Evolutionary conservation across 2,329 filamentous ascomycete genomes (phyloP), one percentile per base, ranked within the genome.

Genomic region (Aspergillus puulaauensis): DNA sequence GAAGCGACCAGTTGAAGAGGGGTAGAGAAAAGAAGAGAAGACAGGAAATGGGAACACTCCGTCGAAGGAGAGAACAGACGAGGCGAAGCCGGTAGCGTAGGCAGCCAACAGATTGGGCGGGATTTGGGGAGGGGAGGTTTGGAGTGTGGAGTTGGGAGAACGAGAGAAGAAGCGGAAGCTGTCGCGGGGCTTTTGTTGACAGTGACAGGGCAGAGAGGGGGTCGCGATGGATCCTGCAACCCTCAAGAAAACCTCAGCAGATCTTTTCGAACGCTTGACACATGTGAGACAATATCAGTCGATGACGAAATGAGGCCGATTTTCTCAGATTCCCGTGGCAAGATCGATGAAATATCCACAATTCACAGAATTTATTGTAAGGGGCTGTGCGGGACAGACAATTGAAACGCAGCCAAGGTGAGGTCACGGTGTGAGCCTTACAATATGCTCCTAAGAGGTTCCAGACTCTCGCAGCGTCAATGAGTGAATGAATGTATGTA

Each of bases 111-210:
- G 54, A 58, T 45, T 52, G 50, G 54, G 27, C 51, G 52, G 49
- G 45, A 54, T 31, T 31, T 31, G 27, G 27, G 27, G 27, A 31
- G 27, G 54, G 52, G 35, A n/a, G 15, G 35, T 37, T 37, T 47
- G 51, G 41, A 52, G 58, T 58, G 57, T 46, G 61, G 64, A 57
- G 61, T 55, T 61, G 54, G 55, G 49, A 63, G 62, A 55, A 48
- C 27, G 56, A 53, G 47, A 56, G 50, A 56, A 8, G 14, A 48
- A n/a, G 31, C 31, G 31, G 50, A 47, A 44, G 47, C 43, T 48
- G 59, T 63, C 64, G 65, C 64, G 62, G 63, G 65, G 66, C 60
- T 66, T 56, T 67, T 64, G 62, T 67, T 66, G 63, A 65, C 61
- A 61, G 59, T 56, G 60, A 55, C 57, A 64, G 58, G 53, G 49